A percentile compares a stretch with the other conserved stretches of the same genome.
Evolutionary conservation across 768 basidiomycete species (phyloP).

Genomic region (Grammothele lineata): DNA sequence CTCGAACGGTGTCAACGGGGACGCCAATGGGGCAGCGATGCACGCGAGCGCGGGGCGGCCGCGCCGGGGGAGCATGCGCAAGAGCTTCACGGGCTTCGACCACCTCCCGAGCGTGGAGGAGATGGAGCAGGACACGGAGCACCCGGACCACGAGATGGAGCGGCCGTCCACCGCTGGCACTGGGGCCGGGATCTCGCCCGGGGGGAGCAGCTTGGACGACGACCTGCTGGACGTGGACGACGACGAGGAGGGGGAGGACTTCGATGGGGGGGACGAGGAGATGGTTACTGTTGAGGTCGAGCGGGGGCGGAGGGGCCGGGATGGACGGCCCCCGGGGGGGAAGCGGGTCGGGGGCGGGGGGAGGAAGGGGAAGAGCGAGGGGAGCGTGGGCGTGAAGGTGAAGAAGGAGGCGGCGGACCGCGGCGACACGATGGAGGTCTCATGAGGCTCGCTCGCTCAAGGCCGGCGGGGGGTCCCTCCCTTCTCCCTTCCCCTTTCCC

Average conservation of each 20-base stretch:
- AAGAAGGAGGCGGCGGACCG: constrained; percentile 24
- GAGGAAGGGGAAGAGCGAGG: constrained; percentile 9
- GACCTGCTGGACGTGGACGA: constrained; percentile 12
- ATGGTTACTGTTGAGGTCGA: constrained; percentile 16
- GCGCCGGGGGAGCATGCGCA: constrained; percentile 18
- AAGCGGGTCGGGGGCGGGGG: constrained; percentile 19
- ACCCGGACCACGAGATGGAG: constrained; percentile 11
- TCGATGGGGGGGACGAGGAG: constrained; percentile 14
- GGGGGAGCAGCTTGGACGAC: constrained; percentile 13
- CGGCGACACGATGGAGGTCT: constrained; percentile 22
- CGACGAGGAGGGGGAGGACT: constrained; percentile 19
- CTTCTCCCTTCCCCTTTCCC: too few species aligned
- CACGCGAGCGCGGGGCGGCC: constrained; percentile 11
- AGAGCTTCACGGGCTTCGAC: constrained; percentile 22
- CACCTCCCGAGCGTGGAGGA: constrained; percentile 28
- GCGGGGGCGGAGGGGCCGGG: constrained; percentile 24
- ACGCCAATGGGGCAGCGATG: neutral
- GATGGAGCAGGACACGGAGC: constrained; percentile 25
- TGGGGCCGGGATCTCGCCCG: constrained; percentile 13
- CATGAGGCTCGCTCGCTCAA: too few species aligned
- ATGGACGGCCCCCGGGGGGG: constrained; percentile 21
- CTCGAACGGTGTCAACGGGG: neutral
- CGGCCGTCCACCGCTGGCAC: constrained; percentile 15
- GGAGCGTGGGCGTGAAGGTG: constrained; percentile 17
- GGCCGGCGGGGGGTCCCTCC: too few species aligned